Base-by-base conservation (phyloP, 2,329 filamentous ascomycete genomes). In the Capronia americana region DNA sequence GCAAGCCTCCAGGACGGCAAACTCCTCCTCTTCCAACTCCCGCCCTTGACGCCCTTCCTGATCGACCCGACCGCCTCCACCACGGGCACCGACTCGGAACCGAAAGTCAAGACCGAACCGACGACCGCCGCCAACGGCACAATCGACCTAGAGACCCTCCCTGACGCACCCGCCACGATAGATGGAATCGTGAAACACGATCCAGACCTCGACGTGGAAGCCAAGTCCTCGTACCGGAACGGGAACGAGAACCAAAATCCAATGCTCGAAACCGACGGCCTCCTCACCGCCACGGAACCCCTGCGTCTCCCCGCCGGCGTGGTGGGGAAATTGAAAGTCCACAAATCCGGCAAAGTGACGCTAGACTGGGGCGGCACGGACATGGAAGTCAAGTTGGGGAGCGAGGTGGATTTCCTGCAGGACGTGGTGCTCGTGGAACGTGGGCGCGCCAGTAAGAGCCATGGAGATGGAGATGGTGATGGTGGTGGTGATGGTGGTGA, bases 11-110 rank as follows among this genome's bases (percentile, higher is more conserved):
- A 79, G 82, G 20, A 84, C 41, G 84, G 87, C 61, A 83, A 84
- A 64, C 80, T 87, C 61, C 89, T 89, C 74, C 80, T 89, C 59
- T 86, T 89, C 75, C 87, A 89, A 75, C 84, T 89, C 72, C 87
- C 87, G 12, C 86, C 87, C 0, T 81, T 87, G 65, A 84, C 88
- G 3, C 87, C 87, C 4, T 84, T 85, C 65, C 81, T 89, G 26
- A 71, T 79, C 41, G 73, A 81, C 10, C 77, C 81, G 73, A 30
- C 57, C 51, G 11, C 62, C 3, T 30, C 7, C 20, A 12, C 55
- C 7, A 17, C 14, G 14, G 14, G 14, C 34, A 41, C 38, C 1
- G 38, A 44, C 38, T 44, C 38, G 14, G 38, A 44, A 44, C 54
- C 64, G 20, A 72, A 71, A 41, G 68, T 76, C 57, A 79, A 78